Base-by-base conservation (phyloP, 2,329 filamentous ascomycete genomes). In the Pseudogymnoascus sp. region DNA sequence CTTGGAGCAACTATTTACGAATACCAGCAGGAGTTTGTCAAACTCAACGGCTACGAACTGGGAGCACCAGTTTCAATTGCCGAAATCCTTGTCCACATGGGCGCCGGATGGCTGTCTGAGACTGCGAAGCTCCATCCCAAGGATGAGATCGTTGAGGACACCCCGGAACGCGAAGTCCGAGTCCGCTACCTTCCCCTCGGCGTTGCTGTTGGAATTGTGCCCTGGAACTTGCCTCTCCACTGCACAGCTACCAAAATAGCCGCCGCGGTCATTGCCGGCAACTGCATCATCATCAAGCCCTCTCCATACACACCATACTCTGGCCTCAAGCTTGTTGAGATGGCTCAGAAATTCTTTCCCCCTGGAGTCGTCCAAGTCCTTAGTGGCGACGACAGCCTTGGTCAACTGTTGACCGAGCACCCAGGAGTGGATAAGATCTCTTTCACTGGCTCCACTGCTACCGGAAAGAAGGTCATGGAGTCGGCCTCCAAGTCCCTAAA, bases 151-250 rank as follows among this genome's bases (percentile, higher is more conserved):
- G 37, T 60, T 7, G 62, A 63, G 42, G 62, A 63, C 21, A 60
- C 47, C 35, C 29, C 56, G 14, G 47, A 61, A 40, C 24, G 59
- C 56, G 33, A 40, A 33, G 56, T 62, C 37, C 19, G 74, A 29
- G 72, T 71, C 0, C 71, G 73, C 61, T 76, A 76, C 66, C 70
- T 70, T 1, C 78, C 78, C 0, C 68, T 81, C 19, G 79, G 79
- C 1, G 75, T 80, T 2, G 71, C 70, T 3, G 78, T 73, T 2
- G 82, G 75, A 13, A 83, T 84, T 35, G 74, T 81, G 1, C 81
- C 81, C 0, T 84, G 82, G 81, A 85, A 85, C 68, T 82, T 81
- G 65, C 83, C 84, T 4, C 71, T 86, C n/a, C 69, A 79, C 21
- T 72, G 85, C 2, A 77, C 76, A 5, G 70, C 78, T 7, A 77